phyloP scores from a whole-genome alignment of 371 early-diverging fungal genomes.

The Apophysomyces elegans region DNA sequence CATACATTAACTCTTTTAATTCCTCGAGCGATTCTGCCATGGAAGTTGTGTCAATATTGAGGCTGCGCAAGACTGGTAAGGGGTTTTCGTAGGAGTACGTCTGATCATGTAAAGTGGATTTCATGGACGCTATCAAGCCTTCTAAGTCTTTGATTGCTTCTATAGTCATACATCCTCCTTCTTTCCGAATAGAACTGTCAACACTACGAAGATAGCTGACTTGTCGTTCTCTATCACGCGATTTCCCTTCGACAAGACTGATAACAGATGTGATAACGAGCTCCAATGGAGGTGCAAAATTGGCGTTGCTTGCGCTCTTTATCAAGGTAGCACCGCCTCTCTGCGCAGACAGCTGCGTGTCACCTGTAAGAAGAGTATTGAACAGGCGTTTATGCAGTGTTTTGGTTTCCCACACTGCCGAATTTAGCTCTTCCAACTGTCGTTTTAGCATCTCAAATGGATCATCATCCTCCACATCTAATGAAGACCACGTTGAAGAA shows the following conservation, averaged over 20 bases:
- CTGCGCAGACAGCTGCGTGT: constrained; percentile 1
- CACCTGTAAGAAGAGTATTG: constrained; percentile 23
- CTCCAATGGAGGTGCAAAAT: constrained; percentile 26
- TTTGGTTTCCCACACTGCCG: constrained; percentile 27
- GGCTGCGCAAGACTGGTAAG: constrained; percentile 11
- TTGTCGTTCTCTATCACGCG: constrained; percentile 25
- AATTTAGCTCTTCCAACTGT: constrained; percentile 21
- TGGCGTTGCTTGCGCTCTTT: not conserved
- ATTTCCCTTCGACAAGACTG: constrained; percentile 16
- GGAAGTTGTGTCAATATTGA: constrained; percentile 14
- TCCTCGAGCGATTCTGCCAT: constrained; percentile 22
- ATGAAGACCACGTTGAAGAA: constrained; percentile 13
- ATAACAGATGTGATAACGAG: constrained; percentile 21
- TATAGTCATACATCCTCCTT: constrained; percentile 15
- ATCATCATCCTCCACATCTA: constrained; percentile 17
- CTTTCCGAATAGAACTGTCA: constrained; percentile 19
- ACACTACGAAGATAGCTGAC: constrained; percentile 16
- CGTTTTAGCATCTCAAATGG: constrained; percentile 21
- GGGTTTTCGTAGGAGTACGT: constrained; percentile 14
- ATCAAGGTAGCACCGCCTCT: not conserved
- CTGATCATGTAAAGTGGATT: constrained; percentile 8
- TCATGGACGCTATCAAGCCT: constrained; percentile 3
- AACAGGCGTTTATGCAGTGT: constrained; percentile 20
- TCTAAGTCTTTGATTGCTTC: constrained; percentile 20
- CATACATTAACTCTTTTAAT: constrained; percentile 26